These are phyloP conservation scores for Pichia kudriavzevii DNA, from an alignment of 1,139 yeast genomes.

Conservation along the genomic window DNA sequence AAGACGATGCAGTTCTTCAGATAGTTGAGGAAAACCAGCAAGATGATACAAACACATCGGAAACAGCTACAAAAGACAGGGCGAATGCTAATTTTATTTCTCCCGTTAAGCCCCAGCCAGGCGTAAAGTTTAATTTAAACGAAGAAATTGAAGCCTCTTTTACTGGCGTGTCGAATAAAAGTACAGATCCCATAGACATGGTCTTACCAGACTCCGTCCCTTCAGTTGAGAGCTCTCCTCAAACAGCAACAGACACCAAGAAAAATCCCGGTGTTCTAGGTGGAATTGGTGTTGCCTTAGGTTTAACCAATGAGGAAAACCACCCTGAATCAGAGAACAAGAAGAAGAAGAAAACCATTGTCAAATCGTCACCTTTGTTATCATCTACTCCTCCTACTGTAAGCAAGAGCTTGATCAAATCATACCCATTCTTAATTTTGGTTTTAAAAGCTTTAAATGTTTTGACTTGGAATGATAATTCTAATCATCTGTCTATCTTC, in stretches of 20 bases:
- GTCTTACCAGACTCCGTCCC: constrained; percentile 9
- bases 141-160: constrained; percentile 33
- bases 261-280: constrained; percentile 3
- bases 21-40: neutral
- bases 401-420: constrained; percentile 69
- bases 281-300: constrained; percentile 9
- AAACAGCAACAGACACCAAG: neutral
- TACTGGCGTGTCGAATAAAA: constrained; percentile 29
- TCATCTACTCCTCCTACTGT: constrained; percentile 88
- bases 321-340: neutral
- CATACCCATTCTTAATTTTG: constrained; percentile 76
- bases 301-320: constrained; percentile 2
- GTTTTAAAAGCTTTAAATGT: constrained; percentile 64
- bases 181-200: constrained; percentile 11
- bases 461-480: constrained; percentile 88
- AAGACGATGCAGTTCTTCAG: constrained; percentile 4
- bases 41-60: constrained; percentile 5
- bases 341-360: constrained; percentile 1
- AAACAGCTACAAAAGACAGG: too few species aligned
- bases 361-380: constrained; percentile 55
- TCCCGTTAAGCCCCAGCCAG: constrained; percentile 15
- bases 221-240: neutral
- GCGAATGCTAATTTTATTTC: too few species aligned
- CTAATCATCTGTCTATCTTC: constrained; percentile 52
- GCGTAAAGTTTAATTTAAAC: constrained; percentile 23